Base-by-base conservation (phyloP, 2,329 filamentous ascomycete species). In the Fusarium cyanostomum region DNA sequence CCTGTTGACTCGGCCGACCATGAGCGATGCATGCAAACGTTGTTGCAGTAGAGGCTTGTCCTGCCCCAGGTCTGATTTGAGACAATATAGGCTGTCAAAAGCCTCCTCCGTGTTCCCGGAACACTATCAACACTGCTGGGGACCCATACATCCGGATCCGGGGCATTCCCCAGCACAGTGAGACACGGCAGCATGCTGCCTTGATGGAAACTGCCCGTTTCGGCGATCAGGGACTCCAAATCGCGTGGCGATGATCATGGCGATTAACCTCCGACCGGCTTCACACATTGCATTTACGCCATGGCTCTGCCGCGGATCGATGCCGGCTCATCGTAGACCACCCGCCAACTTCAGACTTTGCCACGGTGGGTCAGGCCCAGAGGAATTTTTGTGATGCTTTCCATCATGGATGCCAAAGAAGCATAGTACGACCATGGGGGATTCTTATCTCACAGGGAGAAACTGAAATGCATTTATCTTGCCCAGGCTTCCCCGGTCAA, bases 391-490 rank as follows among this genome's bases (percentile, higher is more conserved):
- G 16, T 28, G 18, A 52, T 49, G 37, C 41, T 41, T 56, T 57
- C n/a, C n/a, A n/a, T n/a, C n/a, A n/a, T n/a, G n/a, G n/a, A n/a
- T n/a, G 51, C 38, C 43, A 52, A 54, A 27, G 27, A 53, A 42
- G 44, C 34, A 56, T 33, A 45, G 55, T 43, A 26, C 44, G 49
- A 11, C n/a, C 26, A 31, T 43, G 43, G 33, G 31, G 31, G 45
- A 43, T 26, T 34, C 43, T 33, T 38, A 18, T 42, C 30, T 46
- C 34, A 10, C 56, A 28, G 34, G 27, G 27, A 27, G 26, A 7
- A 26, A 7, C 13, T 16, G 34, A 35, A 27, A 34, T 50, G 37
- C 42, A 46, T 69, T 68, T 69, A 69, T 68, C 27, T 52, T 39
- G 12, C 15, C 12, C 16, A 21, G 4, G 10, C 21, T 52, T 62